Conservation (phyloP, 345 rosid genomes). For the Murraya paniculata region DNA sequence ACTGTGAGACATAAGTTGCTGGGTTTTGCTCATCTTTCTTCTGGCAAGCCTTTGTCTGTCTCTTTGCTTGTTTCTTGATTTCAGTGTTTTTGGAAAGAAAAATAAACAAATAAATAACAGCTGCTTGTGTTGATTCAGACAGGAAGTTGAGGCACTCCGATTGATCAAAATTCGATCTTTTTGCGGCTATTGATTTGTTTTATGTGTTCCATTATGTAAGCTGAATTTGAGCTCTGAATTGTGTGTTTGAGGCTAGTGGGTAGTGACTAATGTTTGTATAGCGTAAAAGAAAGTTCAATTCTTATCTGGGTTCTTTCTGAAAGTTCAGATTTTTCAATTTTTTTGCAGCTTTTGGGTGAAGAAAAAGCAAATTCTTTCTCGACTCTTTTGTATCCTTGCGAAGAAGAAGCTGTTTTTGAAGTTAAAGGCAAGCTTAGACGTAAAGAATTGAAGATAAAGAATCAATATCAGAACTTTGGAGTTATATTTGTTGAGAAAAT, state of each 20-base stretch:
- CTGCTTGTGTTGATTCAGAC: slow-evolving; percentile 13
- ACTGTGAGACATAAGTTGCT: not conserved
- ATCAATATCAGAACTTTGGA: slow-evolving; percentile 7
- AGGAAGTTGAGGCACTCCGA: slow-evolving; percentile 11
- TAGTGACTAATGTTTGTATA: not conserved
- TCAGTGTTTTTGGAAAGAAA: not conserved
- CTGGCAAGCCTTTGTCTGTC: not conserved
- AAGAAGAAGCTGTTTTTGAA: not conserved
- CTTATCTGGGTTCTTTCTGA: slow-evolving; percentile 5
- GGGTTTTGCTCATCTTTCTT: not conserved
- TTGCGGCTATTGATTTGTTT: not conserved
- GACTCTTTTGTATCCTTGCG: not conserved
- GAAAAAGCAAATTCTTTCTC: not conserved
- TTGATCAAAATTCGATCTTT: not conserved
- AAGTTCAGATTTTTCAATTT: not conserved
- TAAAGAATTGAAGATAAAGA: slow-evolving; percentile 3
- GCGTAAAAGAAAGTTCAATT: not conserved
- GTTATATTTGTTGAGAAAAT: not conserved
- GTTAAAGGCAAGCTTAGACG: slow-evolving; percentile 1
- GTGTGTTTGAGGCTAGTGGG: not conserved
- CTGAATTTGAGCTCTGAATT: not conserved
- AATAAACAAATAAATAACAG: not conserved
- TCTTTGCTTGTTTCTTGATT: not conserved
- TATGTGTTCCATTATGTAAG: not conserved
- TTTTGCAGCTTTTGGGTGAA: slow-evolving; percentile 12